Evolutionary conservation across 257 asterid species (phyloP).

Genomic region (Solanum clarkiae): DNA sequence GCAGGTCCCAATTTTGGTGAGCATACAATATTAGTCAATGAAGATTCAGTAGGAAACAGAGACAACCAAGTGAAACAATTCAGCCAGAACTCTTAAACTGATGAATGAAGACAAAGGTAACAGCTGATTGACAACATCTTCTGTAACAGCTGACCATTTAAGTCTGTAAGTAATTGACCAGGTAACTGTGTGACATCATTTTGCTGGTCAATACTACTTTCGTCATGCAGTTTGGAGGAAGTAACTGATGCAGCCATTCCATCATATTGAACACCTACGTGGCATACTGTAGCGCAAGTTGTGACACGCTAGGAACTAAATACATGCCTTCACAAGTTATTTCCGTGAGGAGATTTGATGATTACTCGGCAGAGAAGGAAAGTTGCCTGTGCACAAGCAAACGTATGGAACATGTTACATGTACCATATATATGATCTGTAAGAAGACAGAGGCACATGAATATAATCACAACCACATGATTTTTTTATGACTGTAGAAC

Average conservation of each 20-base stretch:
- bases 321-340: constrained; percentile 4
- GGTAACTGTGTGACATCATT: background rate
- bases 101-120: background rate
- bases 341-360: background rate
- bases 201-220: too few species aligned
- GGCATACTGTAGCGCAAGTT: too few species aligned
- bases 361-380: constrained; percentile 35
- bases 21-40: background rate
- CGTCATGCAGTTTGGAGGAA: too few species aligned
- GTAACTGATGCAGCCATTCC: too few species aligned
- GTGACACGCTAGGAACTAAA: constrained; percentile 23
- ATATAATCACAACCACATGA: background rate
- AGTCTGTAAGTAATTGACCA: background rate
- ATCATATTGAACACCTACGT: too few species aligned
- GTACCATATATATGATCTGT: background rate
- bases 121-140: constrained; percentile 15
- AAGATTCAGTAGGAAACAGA: background rate
- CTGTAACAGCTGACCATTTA: background rate
- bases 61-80: background rate
- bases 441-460: background rate
- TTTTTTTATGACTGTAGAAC: background rate
- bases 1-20: too few species aligned
- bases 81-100: background rate
- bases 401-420: background rate
- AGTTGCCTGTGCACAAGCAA: constrained; percentile 19